Conservation (phyloP, 129 eudicot species). For the Calendula officinalis region DNA sequence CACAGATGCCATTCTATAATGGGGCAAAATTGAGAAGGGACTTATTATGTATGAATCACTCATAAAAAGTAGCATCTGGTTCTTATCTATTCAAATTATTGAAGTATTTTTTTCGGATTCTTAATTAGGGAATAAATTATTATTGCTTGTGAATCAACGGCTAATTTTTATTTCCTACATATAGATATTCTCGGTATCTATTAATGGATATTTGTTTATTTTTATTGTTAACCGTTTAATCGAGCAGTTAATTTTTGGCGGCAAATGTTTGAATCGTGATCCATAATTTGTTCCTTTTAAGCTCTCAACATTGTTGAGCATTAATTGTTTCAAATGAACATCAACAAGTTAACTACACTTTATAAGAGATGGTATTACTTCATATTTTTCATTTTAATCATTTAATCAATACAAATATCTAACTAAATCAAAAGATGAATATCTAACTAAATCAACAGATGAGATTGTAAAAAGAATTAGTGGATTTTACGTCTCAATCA, state of each 20-base stretch:
- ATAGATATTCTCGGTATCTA: constrained; percentile 26
- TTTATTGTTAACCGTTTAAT: neutral
- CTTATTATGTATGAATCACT: constrained; percentile 20
- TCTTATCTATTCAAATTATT: constrained; percentile 33
- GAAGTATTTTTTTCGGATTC: constrained; percentile 27
- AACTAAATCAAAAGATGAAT: no score
- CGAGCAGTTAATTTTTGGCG: neutral
- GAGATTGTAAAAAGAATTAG: no score
- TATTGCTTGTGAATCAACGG: constrained; percentile 14
- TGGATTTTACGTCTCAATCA: no score
- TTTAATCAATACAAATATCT: no score
- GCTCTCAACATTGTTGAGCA: no score
- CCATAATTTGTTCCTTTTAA: constrained; percentile 22
- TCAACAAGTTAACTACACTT: no score
- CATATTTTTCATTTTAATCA: no score
- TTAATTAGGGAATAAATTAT: constrained; percentile 8
- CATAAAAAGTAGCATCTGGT: constrained; percentile 25
- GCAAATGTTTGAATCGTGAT: constrained; percentile 20
- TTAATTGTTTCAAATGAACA: no score
- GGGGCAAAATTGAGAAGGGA: constrained; percentile 13
- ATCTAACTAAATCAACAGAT: no score
- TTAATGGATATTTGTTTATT: constrained; percentile 17
- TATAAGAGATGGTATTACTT: no score
- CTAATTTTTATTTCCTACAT: constrained; percentile 15
- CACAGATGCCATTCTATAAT: no score